Evolutionary conservation across 495 filamentous ascomycete genomes (phyloP).

Genomic region (Xylaria cubensis): DNA sequence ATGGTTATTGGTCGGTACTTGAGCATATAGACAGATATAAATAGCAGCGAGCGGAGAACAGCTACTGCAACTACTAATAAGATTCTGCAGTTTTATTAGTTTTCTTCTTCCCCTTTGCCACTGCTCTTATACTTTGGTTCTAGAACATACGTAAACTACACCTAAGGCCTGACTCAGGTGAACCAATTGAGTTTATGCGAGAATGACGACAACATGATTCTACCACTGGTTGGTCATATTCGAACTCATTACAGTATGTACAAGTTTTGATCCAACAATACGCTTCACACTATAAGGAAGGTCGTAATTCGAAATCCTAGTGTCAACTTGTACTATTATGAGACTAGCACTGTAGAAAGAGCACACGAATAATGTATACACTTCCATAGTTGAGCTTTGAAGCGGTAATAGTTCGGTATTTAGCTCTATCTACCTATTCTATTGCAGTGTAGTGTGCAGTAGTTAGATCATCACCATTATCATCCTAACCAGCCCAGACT

Average conservation of each 20-base stretch:
- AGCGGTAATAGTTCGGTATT: background rate
- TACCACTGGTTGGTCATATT: background rate
- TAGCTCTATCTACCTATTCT: background rate
- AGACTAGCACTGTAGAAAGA: background rate
- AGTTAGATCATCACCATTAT: conserved; percentile 7
- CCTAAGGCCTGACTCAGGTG: background rate
- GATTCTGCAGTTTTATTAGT: background rate
- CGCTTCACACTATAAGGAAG: background rate
- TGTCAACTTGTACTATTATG: background rate
- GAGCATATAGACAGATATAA: conserved; percentile 6
- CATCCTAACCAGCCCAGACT: background rate
- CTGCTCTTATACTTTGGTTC: background rate
- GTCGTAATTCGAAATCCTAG: background rate
- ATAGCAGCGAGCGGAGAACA: background rate
- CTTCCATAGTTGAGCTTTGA: background rate
- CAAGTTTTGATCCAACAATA: background rate
- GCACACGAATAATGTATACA: background rate
- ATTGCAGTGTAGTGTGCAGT: background rate
- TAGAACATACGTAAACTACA: background rate
- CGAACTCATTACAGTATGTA: background rate
- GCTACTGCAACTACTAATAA: background rate
- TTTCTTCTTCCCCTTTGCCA: background rate
- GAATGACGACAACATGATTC: conserved; percentile 6
- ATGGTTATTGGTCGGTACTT: background rate
- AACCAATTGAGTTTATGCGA: background rate